Percentiles rank a stretch among this genome's conserved stretches.
Conservation (phyloP, 495 filamentous ascomycete genomes). For the Ascodesmis nigricans region DNA sequence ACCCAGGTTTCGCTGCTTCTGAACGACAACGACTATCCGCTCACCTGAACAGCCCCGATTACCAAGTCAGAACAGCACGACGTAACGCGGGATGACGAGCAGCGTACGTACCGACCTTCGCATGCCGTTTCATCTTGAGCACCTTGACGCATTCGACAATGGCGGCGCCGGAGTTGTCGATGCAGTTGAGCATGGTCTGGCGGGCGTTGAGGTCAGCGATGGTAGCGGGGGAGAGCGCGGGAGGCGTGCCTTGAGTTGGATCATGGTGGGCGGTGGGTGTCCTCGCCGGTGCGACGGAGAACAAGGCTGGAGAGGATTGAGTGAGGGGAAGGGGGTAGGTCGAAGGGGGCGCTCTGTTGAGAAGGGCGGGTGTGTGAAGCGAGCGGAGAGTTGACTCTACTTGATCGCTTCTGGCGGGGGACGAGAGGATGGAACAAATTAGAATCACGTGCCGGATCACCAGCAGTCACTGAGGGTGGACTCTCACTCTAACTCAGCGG, state of each 20-base stretch:
- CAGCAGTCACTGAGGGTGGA: slow-evolving; percentile 4
- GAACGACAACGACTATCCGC: slow-evolving; percentile 89
- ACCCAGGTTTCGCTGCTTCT: slow-evolving; percentile 70
- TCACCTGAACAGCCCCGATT: too few relatives aligned
- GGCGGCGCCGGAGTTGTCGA: slow-evolving; percentile 98
- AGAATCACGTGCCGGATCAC: too few relatives aligned
- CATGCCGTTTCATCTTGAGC: slow-evolving; percentile 69
- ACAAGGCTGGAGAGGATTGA: too few relatives aligned
- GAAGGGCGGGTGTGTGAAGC: too few relatives aligned
- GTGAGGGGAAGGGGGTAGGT: too few relatives aligned
- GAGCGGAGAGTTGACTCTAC: too few relatives aligned
- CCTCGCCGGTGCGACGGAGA: too few relatives aligned
- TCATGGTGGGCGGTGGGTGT: slow-evolving; percentile 46
- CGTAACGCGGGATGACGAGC: too few relatives aligned
- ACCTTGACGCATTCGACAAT: slow-evolving; percentile 92
- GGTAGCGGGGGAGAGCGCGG: not conserved
- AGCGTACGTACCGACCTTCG: slow-evolving; percentile 67
- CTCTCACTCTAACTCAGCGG: too few relatives aligned
- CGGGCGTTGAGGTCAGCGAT: slow-evolving; percentile 8
- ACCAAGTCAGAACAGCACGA: not conserved
- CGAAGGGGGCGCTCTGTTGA: too few relatives aligned
- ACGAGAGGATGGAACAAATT: too few relatives aligned
- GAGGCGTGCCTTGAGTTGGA: slow-evolving; percentile 72
- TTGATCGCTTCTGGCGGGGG: not conserved
- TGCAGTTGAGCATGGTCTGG: slow-evolving; percentile 95